Evolutionary conservation across 148 eudicot species (phyloP).

Genomic region (Silene latifolia): DNA sequence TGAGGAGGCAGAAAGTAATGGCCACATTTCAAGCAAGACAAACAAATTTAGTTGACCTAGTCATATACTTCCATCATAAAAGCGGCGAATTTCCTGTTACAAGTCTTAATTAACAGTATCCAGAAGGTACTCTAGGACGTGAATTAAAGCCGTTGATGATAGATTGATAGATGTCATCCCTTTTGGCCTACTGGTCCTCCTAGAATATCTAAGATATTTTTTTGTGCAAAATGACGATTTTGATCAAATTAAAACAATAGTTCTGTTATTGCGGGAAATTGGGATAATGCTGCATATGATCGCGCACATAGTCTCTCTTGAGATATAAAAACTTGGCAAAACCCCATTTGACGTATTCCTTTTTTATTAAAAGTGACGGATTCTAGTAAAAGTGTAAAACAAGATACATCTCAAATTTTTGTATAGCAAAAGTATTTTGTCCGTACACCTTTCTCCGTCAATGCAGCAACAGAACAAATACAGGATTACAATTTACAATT

Average conservation of each 20-base stretch:
- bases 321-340: not conserved
- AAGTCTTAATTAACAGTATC: not conserved
- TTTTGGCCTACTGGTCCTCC: conserved; percentile 4
- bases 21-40: not conserved
- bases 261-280: too few species aligned
- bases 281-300: too few species aligned
- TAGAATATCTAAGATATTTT: not conserved
- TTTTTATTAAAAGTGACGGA: not conserved
- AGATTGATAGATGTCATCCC: not conserved
- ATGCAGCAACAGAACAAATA: too few species aligned
- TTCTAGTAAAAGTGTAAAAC: not conserved
- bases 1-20: not conserved
- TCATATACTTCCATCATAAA: not conserved
- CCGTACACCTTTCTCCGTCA: too few species aligned
- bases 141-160: not conserved
- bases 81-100: not conserved
- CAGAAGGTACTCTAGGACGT: not conserved
- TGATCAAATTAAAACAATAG: too few species aligned
- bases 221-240: not conserved
- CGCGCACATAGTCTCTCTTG: not conserved
- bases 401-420: not conserved
- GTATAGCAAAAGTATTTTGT: too few species aligned
- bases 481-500: too few species aligned
- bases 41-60: not conserved
- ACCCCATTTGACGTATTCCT: not conserved